Percentiles rank a stretch among this genome's conserved stretches.
Conservation (phyloP, 805 yeast genomes). For the Danielozyma ontarioensis region DNA sequence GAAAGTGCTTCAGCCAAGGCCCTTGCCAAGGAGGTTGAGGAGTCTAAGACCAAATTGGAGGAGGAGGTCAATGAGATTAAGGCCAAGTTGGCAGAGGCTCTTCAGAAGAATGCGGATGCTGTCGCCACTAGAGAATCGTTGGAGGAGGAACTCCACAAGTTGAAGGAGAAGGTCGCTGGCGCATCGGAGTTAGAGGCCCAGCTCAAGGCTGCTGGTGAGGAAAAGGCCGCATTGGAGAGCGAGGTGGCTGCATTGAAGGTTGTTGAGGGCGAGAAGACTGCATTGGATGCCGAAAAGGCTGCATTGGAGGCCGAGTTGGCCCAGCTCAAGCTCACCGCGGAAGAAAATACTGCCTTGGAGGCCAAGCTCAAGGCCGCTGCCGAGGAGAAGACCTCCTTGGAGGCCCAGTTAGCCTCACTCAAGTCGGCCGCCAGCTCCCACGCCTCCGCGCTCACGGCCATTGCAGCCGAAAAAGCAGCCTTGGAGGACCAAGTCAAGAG, state of each 20-base stretch:
- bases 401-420: slow-evolving; percentile 8
- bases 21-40: background rate
- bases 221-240: background rate
- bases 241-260: slow-evolving; percentile 1
- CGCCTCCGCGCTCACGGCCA: background rate
- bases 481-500: background rate
- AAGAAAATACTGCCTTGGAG: background rate
- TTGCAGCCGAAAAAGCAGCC: background rate
- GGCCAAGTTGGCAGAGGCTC: background rate
- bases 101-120: background rate
- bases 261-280: background rate
- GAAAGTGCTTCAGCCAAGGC: no score
- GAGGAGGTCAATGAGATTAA: background rate
- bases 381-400: slow-evolving; percentile 6
- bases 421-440: no score
- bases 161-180: background rate
- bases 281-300: background rate
- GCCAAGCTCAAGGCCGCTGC: slow-evolving; percentile 1
- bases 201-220: no score
- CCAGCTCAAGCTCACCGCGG: background rate
- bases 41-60: background rate
- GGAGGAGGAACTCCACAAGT: background rate
- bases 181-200: no score
- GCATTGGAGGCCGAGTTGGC: background rate
- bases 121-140: background rate